These are phyloP conservation scores for Tulasnella sp. DNA, from an alignment of 768 basidiomycete species.

Conservation along the genomic window DNA sequence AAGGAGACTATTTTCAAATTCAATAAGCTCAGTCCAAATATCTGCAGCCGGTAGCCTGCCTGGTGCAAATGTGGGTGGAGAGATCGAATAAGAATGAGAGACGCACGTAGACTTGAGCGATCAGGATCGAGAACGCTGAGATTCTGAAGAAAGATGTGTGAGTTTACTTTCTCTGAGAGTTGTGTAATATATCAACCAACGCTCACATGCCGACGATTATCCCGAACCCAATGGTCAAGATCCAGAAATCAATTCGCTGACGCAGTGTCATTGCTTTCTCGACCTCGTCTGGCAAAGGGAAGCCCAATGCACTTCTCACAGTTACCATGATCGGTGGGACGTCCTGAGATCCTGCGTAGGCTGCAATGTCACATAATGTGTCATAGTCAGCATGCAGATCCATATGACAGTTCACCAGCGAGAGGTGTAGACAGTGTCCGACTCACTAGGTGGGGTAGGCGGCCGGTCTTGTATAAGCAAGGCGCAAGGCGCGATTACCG, in stretches of 20 bases:
- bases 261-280: conserved; percentile 49
- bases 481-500: conserved; percentile 46
- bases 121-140: conserved; percentile 55
- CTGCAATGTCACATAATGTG: conserved; percentile 7
- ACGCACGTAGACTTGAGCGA: conserved; percentile 56
- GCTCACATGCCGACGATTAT: conserved; percentile 52
- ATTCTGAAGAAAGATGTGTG: conserved; percentile 31
- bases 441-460: conserved; percentile 68
- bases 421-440: neutral
- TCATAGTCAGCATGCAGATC: neutral
- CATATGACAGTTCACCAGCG: neutral
- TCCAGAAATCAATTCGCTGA: conserved; percentile 61
- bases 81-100: neutral
- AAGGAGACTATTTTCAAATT: conserved; percentile 47
- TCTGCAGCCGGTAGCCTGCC: too few relatives aligned
- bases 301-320: conserved; percentile 27
- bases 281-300: conserved; percentile 25
- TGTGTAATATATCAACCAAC: too few relatives aligned
- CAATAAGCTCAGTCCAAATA: too few relatives aligned
- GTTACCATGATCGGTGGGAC: conserved; percentile 20
- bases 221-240: conserved; percentile 52
- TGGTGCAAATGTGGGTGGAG: neutral
- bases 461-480: conserved; percentile 52
- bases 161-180: too few relatives aligned
- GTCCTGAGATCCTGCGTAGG: conserved; percentile 22